phyloP scores from a whole-genome alignment of 495 filamentous ascomycete genomes.

The Lasiosphaeria hispida region DNA sequence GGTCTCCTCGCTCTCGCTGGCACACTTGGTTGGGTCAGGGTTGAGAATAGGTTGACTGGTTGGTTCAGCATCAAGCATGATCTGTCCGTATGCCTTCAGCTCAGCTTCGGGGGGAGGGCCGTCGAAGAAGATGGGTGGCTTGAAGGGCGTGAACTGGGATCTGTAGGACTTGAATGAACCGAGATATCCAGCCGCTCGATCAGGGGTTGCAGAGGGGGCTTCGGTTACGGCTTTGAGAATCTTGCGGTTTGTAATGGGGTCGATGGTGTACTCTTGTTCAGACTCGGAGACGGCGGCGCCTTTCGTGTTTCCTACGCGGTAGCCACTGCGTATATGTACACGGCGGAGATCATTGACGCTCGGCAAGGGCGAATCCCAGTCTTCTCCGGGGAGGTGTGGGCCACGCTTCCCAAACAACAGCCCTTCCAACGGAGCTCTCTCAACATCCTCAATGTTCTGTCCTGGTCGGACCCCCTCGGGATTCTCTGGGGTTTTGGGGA shows the following conservation, averaged over 20 bases:
- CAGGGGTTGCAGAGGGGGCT: background rate
- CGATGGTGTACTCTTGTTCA: constrained; percentile 47
- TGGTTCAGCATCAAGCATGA: constrained; percentile 33
- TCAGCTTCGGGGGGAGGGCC: constrained; percentile 36
- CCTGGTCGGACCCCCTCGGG: constrained; percentile 33
- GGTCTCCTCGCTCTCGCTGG: constrained; percentile 28
- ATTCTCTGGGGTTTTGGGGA: constrained; percentile 40
- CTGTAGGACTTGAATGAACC: constrained; percentile 38
- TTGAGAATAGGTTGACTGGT: too few relatives aligned
- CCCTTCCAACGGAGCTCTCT: constrained; percentile 33
- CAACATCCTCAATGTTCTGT: constrained; percentile 38
- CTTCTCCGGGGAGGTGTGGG: background rate
- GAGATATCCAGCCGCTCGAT: constrained; percentile 23
- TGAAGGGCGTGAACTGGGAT: constrained; percentile 34
- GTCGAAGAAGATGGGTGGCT: constrained; percentile 34
- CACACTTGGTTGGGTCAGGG: constrained; percentile 7
- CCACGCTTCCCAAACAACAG: constrained; percentile 28
- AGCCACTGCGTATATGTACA: background rate
- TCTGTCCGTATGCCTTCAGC: constrained; percentile 36
- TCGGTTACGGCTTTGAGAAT: constrained; percentile 30
- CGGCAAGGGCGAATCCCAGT: constrained; percentile 3
- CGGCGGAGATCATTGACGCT: constrained; percentile 7
- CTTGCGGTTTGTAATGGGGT: constrained; percentile 63
- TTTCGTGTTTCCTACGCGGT: background rate
- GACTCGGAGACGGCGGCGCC: background rate